Conservation (phyloP, 2,329 filamentous ascomycete genomes). For the Cryphonectria nitschkei region DNA sequence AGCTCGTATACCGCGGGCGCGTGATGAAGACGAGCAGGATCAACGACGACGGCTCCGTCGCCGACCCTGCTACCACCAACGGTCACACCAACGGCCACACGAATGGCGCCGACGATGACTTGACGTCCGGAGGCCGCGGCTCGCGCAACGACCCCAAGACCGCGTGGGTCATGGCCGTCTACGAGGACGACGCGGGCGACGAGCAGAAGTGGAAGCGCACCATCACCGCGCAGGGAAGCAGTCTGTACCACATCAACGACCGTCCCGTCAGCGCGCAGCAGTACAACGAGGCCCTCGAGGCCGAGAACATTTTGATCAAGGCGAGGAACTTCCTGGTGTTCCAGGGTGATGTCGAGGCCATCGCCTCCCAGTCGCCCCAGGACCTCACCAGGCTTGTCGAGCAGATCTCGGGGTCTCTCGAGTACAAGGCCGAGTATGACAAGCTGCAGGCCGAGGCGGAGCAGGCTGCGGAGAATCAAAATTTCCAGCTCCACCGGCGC, state of each 20-base stretch:
- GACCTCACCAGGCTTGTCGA: constrained; percentile 94
- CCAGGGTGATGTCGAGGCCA: constrained; percentile 96
- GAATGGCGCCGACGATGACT: constrained; percentile 59
- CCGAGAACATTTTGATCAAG: constrained; percentile 96
- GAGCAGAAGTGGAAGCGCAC: constrained; percentile 95
- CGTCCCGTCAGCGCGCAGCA: constrained; percentile 83
- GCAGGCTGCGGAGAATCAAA: constrained; percentile 84
- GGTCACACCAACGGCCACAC: constrained; percentile 65
- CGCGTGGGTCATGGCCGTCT: constrained; percentile 99
- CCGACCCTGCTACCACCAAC: constrained; percentile 59
- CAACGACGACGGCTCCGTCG: constrained; percentile 84
- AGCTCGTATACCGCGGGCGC: constrained; percentile 93
- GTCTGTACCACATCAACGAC: constrained; percentile 97
- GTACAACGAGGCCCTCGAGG: constrained; percentile 91
- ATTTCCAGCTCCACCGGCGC: constrained; percentile 83
- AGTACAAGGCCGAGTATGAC: constrained; percentile 94
- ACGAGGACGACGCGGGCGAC: constrained; percentile 94
- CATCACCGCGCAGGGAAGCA: constrained; percentile 85
- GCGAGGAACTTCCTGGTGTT: constrained; percentile 98
- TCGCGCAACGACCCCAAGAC: constrained; percentile 86
- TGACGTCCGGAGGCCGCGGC: constrained; percentile 57
- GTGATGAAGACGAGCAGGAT: constrained; percentile 92
- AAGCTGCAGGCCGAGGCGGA: constrained; percentile 84
- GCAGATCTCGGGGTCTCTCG: constrained; percentile 94
- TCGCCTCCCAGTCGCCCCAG: constrained; percentile 91